Conservation (phyloP, 306 rosid genomes). For the Quercus mongolica region DNA sequence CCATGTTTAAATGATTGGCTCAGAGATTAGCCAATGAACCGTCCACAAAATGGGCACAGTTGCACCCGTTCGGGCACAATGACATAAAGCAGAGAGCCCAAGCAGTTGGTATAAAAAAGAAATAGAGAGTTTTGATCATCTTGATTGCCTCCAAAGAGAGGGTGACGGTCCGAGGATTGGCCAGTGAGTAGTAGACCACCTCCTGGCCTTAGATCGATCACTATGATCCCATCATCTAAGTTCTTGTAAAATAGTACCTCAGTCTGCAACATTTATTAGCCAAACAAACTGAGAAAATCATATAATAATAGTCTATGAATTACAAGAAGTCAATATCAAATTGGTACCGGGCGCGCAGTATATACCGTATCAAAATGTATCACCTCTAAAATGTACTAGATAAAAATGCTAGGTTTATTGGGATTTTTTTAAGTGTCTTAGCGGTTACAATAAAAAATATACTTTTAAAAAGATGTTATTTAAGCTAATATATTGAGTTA, state of each 20-base stretch:
- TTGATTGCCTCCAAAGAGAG: background rate
- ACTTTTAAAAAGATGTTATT: no score
- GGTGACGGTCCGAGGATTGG: no score
- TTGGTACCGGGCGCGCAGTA: no score
- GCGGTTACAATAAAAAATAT: no score
- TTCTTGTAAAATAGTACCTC: background rate
- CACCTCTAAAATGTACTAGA: no score
- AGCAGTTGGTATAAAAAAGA: background rate
- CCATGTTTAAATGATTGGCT: background rate
- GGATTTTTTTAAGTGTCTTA: no score
- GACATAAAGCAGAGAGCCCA: background rate
- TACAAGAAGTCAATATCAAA: no score
- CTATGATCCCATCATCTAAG: background rate
- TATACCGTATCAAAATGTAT: no score
- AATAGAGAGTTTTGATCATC: constrained; percentile 8
- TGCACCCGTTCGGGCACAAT: constrained; percentile 2
- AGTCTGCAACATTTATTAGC: background rate
- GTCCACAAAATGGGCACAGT: constrained; percentile 10
- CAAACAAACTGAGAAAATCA: background rate
- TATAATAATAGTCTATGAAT: no score
- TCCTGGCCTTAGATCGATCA: constrained; percentile 10
- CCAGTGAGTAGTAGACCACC: constrained; percentile 1
- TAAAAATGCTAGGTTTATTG: no score
- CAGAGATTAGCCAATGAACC: background rate
- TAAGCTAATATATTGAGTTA: no score